Evolutionary conservation across 2,329 filamentous ascomycete species (phyloP).

Genomic region (Curvularia hawaiiensis): DNA sequence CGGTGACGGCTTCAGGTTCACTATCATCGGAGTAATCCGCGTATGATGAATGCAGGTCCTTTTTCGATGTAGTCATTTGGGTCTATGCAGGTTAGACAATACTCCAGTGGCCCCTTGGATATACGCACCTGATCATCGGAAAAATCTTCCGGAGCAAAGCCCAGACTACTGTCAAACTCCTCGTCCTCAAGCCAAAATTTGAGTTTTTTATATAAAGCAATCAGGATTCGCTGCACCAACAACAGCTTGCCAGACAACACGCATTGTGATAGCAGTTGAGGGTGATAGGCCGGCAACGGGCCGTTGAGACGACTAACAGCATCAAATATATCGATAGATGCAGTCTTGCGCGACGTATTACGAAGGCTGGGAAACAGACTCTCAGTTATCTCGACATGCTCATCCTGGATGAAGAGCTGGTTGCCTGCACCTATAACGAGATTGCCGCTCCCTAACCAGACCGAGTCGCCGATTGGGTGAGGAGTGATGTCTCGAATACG

Average conservation of each 20-base stretch:
- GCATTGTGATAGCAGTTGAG: conserved; percentile 86
- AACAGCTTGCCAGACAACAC: conserved; percentile 78
- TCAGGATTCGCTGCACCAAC: conserved; percentile 74
- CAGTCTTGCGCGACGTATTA: conserved; percentile 54
- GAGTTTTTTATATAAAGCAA: conserved; percentile 73
- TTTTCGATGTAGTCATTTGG: conserved; percentile 50
- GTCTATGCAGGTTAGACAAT: conserved; percentile 28
- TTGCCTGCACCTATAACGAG: conserved; percentile 89
- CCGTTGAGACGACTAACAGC: conserved; percentile 84
- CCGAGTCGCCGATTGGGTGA: conserved; percentile 89
- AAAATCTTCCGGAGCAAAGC: conserved; percentile 57
- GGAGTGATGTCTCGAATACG: conserved; percentile 80
- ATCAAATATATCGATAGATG: conserved; percentile 74
- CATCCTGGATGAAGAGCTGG: conserved; percentile 84
- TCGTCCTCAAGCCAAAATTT: conserved; percentile 87
- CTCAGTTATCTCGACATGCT: conserved; percentile 70
- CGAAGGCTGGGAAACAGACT: conserved; percentile 63
- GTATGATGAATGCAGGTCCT: conserved; percentile 58
- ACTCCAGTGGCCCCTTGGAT: rapidly evolving
- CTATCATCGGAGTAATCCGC: conserved; percentile 59
- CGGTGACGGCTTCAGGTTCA: conserved; percentile 69
- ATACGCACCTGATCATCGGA: conserved; percentile 52
- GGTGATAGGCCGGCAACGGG: conserved; percentile 87
- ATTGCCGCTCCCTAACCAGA: conserved; percentile 85
- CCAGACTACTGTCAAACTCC: conserved; percentile 76